Percentiles rank a stretch among this genome's conserved stretches.
Conservation (phyloP, 2,329 filamentous ascomycete genomes). For the Hymenoscyphus salicellus region DNA sequence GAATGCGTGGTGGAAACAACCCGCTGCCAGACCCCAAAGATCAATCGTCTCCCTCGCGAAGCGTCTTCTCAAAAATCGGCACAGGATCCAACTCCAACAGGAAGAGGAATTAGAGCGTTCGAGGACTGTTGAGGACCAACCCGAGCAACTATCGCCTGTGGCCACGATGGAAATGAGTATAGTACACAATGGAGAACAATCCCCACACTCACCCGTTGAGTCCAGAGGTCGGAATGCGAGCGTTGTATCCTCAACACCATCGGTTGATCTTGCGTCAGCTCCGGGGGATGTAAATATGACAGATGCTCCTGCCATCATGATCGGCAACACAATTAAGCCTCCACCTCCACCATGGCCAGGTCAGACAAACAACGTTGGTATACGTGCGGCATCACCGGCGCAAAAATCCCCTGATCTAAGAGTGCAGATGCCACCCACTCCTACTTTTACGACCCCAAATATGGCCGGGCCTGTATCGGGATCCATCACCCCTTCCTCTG, state of each 20-base stretch:
- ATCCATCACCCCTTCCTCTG: constrained; percentile 47
- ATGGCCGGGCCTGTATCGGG: constrained; percentile 33
- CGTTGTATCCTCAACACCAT: constrained; percentile 30
- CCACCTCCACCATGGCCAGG: constrained; percentile 34
- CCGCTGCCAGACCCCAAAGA: constrained; percentile 23
- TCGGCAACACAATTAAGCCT: constrained; percentile 31
- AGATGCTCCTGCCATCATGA: constrained; percentile 28
- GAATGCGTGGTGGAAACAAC: constrained; percentile 34
- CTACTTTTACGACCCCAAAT: constrained; percentile 44
- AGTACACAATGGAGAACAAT: constrained; percentile 18
- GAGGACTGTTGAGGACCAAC: constrained; percentile 16
- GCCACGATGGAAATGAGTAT: constrained; percentile 29
- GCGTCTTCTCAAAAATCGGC: constrained; percentile 34
- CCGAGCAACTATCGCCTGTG: constrained; percentile 21
- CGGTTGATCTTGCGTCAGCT: constrained; percentile 23
- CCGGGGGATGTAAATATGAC: constrained; percentile 28
- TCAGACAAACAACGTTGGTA: constrained; percentile 12
- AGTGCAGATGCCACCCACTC: constrained; percentile 57
- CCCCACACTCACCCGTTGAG: constrained; percentile 26
- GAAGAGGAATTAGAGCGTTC: constrained; percentile 11
- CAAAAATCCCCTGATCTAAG: constrained; percentile 29
- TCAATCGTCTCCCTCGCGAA: constrained; percentile 32
- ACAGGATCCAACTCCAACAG: constrained; percentile 24
- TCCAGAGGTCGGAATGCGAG: constrained; percentile 26
- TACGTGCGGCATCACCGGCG: constrained; percentile 3